Percentiles rank a stretch among this genome's conserved stretches.
phyloP scores from a whole-genome alignment of 176 grass and related monocot genomes.

The Microstegium vimineum region DNA sequence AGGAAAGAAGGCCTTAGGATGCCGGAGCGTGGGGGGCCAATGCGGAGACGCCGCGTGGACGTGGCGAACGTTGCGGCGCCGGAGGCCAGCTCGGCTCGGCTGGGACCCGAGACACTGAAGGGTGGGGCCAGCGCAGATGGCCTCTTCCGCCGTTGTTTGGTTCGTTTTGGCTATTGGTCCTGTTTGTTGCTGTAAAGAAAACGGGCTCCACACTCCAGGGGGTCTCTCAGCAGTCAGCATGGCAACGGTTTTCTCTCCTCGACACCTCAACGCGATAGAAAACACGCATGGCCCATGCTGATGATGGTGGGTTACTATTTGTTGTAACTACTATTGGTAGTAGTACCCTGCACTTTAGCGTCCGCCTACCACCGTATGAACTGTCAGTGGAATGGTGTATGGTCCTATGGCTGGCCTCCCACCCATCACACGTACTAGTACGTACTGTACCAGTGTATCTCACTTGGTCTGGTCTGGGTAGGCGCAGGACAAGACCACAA shows the following conservation, averaged over 20 bases:
- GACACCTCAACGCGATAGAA: background rate
- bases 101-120: background rate
- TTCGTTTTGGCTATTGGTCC: conserved; percentile 35
- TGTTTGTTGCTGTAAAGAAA: conserved; percentile 1
- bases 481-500: background rate
- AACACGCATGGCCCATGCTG: background rate
- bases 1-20: conserved; percentile 36
- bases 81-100: background rate
- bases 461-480: background rate
- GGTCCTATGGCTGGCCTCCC: background rate
- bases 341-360: background rate
- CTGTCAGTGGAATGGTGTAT: background rate
- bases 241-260: background rate
- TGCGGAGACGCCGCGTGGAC: conserved; percentile 11
- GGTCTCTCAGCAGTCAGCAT: too few relatives aligned
- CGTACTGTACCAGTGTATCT: background rate
- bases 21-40: conserved; percentile 18
- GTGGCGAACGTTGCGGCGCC: conserved; percentile 46
- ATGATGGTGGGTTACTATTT: background rate
- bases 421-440: background rate
- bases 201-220: background rate
- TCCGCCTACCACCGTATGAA: background rate
- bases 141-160: background rate
- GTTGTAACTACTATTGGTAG: background rate
- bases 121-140: background rate